These are phyloP conservation scores for Clarireedia monteithiana DNA, from an alignment of 2,329 filamentous ascomycete species.

Conservation along the genomic window DNA sequence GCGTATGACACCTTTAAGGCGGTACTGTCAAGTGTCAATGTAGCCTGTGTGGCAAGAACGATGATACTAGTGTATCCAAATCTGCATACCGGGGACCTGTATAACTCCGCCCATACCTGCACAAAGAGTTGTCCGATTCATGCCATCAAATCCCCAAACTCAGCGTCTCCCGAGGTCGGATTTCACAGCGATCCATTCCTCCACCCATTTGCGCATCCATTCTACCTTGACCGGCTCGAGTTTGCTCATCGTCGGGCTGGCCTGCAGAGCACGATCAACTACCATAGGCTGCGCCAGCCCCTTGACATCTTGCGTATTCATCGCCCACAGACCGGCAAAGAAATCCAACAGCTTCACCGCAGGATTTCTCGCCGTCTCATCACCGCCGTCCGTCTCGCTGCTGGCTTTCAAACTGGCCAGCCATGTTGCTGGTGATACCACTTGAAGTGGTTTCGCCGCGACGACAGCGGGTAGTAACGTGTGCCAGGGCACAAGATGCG, in stretches of 20 bases:
- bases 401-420: not conserved
- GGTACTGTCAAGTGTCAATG: too few species aligned
- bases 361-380: not conserved
- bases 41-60: too few species aligned
- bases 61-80: too few species aligned
- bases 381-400: not conserved
- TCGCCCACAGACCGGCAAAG: not conserved
- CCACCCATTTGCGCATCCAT: conserved; percentile 2
- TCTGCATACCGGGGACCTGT: too few species aligned
- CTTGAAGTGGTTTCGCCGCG: not conserved
- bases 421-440: not conserved
- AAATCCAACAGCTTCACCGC: not conserved
- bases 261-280: not conserved
- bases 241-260: not conserved
- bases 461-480: not conserved
- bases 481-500: not conserved
- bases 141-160: too few species aligned
- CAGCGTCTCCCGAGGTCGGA: too few species aligned
- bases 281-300: not conserved
- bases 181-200: not conserved
- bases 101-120: too few species aligned
- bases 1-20: too few species aligned
- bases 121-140: too few species aligned
- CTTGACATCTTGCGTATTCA: not conserved
- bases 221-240: not conserved